phyloP scores from a whole-genome alignment of 1,284 basidiomycete genomes.

The Papiliotrema terrestris region DNA sequence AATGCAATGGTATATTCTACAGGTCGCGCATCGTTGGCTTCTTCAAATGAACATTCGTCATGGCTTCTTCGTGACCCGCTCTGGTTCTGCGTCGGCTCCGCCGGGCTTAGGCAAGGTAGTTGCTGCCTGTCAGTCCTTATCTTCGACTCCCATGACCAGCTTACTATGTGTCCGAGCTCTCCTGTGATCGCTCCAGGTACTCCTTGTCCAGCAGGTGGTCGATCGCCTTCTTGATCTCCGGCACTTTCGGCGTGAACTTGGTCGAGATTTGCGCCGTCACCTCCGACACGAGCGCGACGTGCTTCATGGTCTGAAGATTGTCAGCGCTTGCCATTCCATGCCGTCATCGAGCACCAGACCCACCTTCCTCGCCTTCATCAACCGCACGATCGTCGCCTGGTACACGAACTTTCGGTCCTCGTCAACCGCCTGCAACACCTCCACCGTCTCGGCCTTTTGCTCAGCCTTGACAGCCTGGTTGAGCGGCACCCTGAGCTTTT shows the following conservation, averaged over 20 bases:
- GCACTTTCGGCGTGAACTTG: slow-evolving; percentile 44
- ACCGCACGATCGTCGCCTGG: slow-evolving; percentile 94
- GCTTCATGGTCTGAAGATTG: slow-evolving; percentile 77
- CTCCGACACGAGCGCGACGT: slow-evolving; percentile 89
- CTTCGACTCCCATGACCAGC: neutral
- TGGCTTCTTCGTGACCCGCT: too few relatives aligned
- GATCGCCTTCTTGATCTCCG: slow-evolving; percentile 69
- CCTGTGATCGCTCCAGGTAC: slow-evolving; percentile 90
- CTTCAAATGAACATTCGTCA: too few relatives aligned
- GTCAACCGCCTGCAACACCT: slow-evolving; percentile 92
- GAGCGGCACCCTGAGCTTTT: slow-evolving; percentile 84
- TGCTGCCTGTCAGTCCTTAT: neutral
- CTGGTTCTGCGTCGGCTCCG: too few relatives aligned
- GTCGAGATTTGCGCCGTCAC: slow-evolving; percentile 83
- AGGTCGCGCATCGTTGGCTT: too few relatives aligned
- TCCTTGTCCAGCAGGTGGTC: slow-evolving; percentile 96
- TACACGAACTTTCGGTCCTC: slow-evolving; percentile 97
- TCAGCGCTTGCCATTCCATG: slow-evolving; percentile 3
- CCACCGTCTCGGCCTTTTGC: slow-evolving; percentile 83
- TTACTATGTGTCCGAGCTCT: slow-evolving; percentile 50
- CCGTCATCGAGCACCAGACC: slow-evolving; percentile 1
- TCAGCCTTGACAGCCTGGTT: slow-evolving; percentile 94
- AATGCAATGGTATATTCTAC: too few relatives aligned
- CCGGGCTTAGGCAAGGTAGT: neutral
- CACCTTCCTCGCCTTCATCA: slow-evolving; percentile 91